Evolutionary conservation across 202 grass and related monocot genomes (phyloP).

Genomic region (Schoenoplectus tabernaemontani): DNA sequence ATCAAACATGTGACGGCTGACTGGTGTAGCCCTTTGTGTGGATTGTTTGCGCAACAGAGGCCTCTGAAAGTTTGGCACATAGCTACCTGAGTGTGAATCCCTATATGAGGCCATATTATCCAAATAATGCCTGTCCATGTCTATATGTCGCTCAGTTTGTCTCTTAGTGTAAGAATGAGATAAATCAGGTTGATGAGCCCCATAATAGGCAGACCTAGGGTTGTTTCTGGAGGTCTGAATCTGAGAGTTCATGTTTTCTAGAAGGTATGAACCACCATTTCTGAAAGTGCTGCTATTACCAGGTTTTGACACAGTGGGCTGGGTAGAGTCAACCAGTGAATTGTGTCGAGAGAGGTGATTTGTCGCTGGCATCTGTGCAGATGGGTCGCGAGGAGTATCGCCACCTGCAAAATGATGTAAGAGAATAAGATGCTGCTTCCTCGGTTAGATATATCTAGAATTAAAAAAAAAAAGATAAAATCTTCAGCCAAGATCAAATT

Average conservation of each 20-base stretch:
- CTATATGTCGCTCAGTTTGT: conserved; percentile 65
- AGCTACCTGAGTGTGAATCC: conserved; percentile 60
- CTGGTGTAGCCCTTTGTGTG: conserved; percentile 63
- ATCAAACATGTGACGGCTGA: conserved; percentile 68
- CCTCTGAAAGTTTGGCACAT: conserved; percentile 94
- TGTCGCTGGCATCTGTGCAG: conserved; percentile 51
- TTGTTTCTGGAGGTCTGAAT: conserved; percentile 49
- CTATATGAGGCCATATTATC: conserved; percentile 47
- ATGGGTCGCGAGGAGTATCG: conserved; percentile 81
- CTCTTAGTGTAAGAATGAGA: conserved; percentile 56
- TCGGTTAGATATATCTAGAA: neutral
- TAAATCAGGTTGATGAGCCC: conserved; percentile 47
- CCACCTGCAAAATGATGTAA: conserved; percentile 54
- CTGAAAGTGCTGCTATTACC: conserved; percentile 24
- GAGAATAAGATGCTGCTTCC: conserved; percentile 13
- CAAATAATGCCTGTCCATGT: conserved; percentile 57
- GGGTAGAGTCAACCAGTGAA: conserved; percentile 65
- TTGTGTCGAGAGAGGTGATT: conserved; percentile 53
- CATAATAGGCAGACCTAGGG: conserved; percentile 64
- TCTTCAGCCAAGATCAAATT: neutral
- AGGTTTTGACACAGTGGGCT: conserved; percentile 39
- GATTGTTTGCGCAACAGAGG: conserved; percentile 91
- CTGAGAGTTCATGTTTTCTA: conserved; percentile 45
- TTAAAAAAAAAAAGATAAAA: neutral
- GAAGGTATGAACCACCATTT: conserved; percentile 58